Conservation (phyloP, 805 yeast genomes). For the Pichia membranifaciens region DNA sequence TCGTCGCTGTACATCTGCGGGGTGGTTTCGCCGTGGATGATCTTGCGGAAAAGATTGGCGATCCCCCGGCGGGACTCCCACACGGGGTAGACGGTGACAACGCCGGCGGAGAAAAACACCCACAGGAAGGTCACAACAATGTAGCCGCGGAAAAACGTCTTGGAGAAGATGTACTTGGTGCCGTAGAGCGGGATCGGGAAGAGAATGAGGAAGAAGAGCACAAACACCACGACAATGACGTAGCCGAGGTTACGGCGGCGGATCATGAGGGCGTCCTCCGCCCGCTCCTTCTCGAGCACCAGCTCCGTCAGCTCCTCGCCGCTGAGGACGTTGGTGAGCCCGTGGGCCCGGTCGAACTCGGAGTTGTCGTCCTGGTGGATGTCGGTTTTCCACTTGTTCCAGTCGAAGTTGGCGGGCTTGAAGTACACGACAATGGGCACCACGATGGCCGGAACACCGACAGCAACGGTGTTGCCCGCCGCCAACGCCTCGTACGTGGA, state of each 20-base stretch:
- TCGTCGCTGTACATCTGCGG: conserved; percentile 12
- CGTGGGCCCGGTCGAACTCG: conserved; percentile 29
- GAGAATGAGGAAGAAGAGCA: conserved; percentile 26
- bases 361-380: conserved; percentile 40
- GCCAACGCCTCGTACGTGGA: conserved; percentile 49
- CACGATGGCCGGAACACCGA: conserved; percentile 41
- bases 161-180: conserved; percentile 34
- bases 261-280: conserved; percentile 21
- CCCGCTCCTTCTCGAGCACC: conserved; percentile 21
- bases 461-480: conserved; percentile 53
- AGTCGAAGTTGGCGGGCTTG: conserved; percentile 45
- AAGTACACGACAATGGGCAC: conserved; percentile 40
- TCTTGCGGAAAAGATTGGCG: conserved; percentile 8
- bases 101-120: conserved; percentile 33
- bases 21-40: conserved; percentile 6
- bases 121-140: conserved; percentile 35
- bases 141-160: conserved; percentile 34
- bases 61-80: conserved; percentile 33
- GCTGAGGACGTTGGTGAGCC: conserved; percentile 25
- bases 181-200: conserved; percentile 38
- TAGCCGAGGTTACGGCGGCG: conserved; percentile 27
- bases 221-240: conserved; percentile 23
- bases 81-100: conserved; percentile 43
- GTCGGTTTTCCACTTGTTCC: conserved; percentile 38
- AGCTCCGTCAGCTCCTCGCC: conserved; percentile 28